phyloP scores from a whole-genome alignment of 73 alveolate species.

The Paramecium bursaria region DNA sequence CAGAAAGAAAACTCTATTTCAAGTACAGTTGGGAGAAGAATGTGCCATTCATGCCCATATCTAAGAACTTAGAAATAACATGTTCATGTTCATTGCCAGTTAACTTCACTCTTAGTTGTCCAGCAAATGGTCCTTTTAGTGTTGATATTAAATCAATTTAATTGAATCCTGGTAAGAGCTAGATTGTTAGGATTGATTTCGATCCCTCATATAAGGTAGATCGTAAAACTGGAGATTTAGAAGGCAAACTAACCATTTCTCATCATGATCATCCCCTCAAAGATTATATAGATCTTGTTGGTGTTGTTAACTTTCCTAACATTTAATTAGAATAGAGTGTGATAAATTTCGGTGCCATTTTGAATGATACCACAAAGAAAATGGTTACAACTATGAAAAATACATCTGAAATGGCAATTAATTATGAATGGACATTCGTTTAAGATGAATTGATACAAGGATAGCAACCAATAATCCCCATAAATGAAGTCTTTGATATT shows the following conservation, averaged over 20 bases:
- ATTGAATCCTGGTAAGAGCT: conserved; percentile 92
- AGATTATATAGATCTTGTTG: conserved; percentile 96
- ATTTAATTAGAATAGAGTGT: conserved; percentile 88
- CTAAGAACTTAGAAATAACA: conserved; percentile 79
- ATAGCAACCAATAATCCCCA: conserved; percentile 69
- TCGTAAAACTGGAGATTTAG: conserved; percentile 93
- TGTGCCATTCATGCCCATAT: conserved; percentile 94
- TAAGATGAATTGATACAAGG: conserved; percentile 87
- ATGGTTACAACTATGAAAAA: conserved; percentile 96
- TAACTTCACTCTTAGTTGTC: conserved; percentile 83
- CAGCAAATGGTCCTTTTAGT: conserved; percentile 89
- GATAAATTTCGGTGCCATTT: conserved; percentile 96
- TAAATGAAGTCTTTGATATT: conserved; percentile 98
- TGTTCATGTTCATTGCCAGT: conserved; percentile 87
- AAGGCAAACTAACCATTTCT: conserved; percentile 92
- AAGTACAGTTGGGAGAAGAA: conserved; percentile 95
- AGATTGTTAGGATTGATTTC: conserved; percentile 92
- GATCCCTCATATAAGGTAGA: conserved; percentile 99
- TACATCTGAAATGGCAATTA: conserved; percentile 94
- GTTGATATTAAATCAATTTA: conserved; percentile 81
- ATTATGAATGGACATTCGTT: conserved; percentile 99
- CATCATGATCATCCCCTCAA: conserved; percentile 99
- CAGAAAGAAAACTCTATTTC: conserved; percentile 95
- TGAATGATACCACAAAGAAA: conserved; percentile 98
- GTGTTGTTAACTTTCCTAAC: conserved; percentile 99